Evolutionary conservation across 345 rosid genomes (phyloP), one percentile per base, ranked within the genome.

Genomic region (Bretschneidera sinensis): DNA sequence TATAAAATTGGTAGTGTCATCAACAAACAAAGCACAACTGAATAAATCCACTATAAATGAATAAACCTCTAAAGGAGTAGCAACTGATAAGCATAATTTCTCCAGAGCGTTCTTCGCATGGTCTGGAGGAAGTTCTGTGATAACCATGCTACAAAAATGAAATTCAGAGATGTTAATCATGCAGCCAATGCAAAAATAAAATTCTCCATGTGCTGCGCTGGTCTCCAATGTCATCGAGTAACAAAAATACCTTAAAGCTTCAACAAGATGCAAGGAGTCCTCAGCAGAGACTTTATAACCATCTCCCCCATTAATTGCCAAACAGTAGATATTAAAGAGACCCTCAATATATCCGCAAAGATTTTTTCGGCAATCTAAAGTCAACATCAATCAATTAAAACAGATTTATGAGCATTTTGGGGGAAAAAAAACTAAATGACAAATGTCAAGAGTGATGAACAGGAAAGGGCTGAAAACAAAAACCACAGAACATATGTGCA

Each of bases 181-280:
- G 57, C 52, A 50, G 50, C 43, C 54, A 24, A 53, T 51, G 43
- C 35, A 39, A 25, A 71, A 39, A n/a, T n/a, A n/a, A n/a, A n/a
- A n/a, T n/a, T n/a, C 45, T 39, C 45, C 4, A 4, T 39, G 45
- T 39, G 45, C 62, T n/a, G n/a, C n/a, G 24, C 35, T 51, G 21
- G 66, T 54, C 62, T 59, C 65, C 48, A 22, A 14, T 56, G 25
- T 45, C 20, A 18, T 19, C 22, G 43, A 48, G 62, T 47, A 57
- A 60, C 65, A 64, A 39, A 43, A 25, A 17, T 76, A 94, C 97
- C 97, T 85, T 60, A 95, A 83, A 54, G 99, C 99, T 79, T 95
- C 99, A 14, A 95, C 97, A 31, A 95, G 76, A 74, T 88, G 85
- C 74, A 91, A 69, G 4, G 96, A 86, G 74, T 95, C 99, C 71